These are phyloP conservation scores for Raffaelea arxii DNA, from an alignment of 2,329 filamentous ascomycete species.

Conservation along the genomic window DNA sequence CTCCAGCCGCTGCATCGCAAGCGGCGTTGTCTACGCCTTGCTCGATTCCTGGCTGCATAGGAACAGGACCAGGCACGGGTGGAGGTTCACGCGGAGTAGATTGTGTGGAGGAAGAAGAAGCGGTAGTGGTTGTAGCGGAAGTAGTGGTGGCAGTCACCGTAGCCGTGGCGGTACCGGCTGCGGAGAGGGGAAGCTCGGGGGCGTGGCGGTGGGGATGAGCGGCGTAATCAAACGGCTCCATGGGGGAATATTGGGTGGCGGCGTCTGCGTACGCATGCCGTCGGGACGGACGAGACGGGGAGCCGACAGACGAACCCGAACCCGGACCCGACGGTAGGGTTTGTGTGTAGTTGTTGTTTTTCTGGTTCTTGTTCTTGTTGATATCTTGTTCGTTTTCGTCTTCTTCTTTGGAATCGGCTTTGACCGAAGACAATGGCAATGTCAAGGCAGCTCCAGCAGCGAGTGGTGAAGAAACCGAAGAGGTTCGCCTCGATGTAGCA, in stretches of 20 bases:
- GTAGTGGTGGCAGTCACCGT: not conserved
- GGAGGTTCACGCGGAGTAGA: constrained; percentile 16
- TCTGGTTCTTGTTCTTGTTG: no score
- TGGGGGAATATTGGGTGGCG: constrained; percentile 38
- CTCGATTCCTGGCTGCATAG: constrained; percentile 19
- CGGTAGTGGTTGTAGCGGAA: not conserved
- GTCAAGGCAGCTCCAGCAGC: not conserved
- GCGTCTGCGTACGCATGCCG: constrained; percentile 33
- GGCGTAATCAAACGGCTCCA: constrained; percentile 33
- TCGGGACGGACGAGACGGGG: constrained; percentile 18
- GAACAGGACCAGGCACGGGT: constrained; percentile 15
- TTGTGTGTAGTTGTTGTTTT: no score
- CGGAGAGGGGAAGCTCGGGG: constrained; percentile 1
- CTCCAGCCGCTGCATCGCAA: no score
- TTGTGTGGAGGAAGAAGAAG: constrained; percentile 2
- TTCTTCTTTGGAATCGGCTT: no score
- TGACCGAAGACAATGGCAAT: not conserved
- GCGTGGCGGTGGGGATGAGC: constrained; percentile 6
- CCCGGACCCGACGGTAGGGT: no score
- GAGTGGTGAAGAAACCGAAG: not conserved
- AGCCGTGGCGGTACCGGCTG: no score
- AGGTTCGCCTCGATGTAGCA: not conserved
- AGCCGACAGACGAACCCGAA: constrained; percentile 5
- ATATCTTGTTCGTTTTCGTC: no score
- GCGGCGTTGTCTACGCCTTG: constrained; percentile 9